Evolutionary conservation across 2,329 filamentous ascomycete genomes (phyloP).

Genomic region (Claviceps maximensis): DNA sequence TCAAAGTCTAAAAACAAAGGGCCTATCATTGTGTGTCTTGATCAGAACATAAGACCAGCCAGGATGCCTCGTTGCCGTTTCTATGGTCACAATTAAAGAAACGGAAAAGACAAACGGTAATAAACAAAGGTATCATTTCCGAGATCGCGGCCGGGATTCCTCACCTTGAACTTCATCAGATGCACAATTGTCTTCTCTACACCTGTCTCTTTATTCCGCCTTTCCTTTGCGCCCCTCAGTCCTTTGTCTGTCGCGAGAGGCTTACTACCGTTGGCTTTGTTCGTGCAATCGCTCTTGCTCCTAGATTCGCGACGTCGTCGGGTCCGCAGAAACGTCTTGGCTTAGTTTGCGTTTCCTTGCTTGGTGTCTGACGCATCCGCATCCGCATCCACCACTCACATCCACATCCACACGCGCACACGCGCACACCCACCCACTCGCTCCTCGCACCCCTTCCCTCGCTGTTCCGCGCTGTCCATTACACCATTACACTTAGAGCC

Average conservation of each 20-base stretch:
- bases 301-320: background rate
- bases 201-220: background rate
- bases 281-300: background rate
- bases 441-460: background rate
- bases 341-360: background rate
- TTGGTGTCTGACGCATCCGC: constrained; percentile 5
- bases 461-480: background rate
- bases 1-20: background rate
- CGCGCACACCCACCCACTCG: background rate
- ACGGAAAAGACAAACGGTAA: background rate
- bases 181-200: background rate
- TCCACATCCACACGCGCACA: background rate
- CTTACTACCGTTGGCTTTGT: background rate
- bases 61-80: background rate
- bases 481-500: background rate
- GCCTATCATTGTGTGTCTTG: background rate
- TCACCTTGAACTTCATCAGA: background rate
- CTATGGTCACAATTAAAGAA: background rate
- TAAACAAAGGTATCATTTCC: background rate
- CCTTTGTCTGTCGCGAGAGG: background rate
- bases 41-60: background rate
- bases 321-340: constrained; percentile 1
- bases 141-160: background rate
- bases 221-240: background rate
- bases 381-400: background rate